These are phyloP conservation scores for Tolypocladium sp. DNA, from an alignment of 2,329 filamentous ascomycete genomes.

Conservation along the genomic window DNA sequence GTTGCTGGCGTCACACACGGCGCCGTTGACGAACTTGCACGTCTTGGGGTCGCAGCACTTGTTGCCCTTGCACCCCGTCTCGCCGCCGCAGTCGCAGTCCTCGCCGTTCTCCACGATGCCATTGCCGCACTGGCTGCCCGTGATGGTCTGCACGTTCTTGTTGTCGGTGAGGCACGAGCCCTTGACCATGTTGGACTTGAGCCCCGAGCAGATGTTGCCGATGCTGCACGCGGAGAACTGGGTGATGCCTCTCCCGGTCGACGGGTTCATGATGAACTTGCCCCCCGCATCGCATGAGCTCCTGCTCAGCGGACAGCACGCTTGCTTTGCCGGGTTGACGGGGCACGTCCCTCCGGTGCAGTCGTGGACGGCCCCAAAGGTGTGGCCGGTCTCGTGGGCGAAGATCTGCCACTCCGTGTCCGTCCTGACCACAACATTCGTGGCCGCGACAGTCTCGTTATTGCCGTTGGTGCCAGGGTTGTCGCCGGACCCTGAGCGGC, in stretches of 20 bases:
- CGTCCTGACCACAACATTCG: constrained; percentile 83
- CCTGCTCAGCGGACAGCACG: constrained; percentile 71
- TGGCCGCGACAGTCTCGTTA: constrained; percentile 68
- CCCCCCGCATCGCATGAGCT: constrained; percentile 63
- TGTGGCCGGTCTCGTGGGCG: constrained; percentile 89
- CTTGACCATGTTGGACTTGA: constrained; percentile 64
- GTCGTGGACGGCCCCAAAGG: constrained; percentile 92
- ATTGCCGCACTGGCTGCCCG: constrained; percentile 83
- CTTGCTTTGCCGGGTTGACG: constrained; percentile 38
- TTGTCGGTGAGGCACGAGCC: constrained; percentile 77
- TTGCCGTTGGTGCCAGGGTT: constrained; percentile 37
- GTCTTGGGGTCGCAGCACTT: constrained; percentile 76
- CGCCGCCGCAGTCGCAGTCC: constrained; percentile 90
- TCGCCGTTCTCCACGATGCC: constrained; percentile 93
- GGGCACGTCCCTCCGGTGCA: constrained; percentile 67
- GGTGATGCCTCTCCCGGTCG: constrained; percentile 62
- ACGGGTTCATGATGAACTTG: constrained; percentile 95
- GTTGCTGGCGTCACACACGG: constrained; percentile 73
- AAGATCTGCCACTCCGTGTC: constrained; percentile 89
- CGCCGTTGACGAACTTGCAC: constrained; percentile 69
- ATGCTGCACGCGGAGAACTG: constrained; percentile 82
- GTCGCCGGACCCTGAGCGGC: constrained; percentile 48
- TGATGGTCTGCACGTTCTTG: constrained; percentile 70
- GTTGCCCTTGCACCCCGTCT: constrained; percentile 61
- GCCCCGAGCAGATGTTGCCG: constrained; percentile 86